These are phyloP conservation scores for Pythium biforme DNA, from an alignment of 352 stramenopile genomes.

Conservation along the genomic window DNA sequence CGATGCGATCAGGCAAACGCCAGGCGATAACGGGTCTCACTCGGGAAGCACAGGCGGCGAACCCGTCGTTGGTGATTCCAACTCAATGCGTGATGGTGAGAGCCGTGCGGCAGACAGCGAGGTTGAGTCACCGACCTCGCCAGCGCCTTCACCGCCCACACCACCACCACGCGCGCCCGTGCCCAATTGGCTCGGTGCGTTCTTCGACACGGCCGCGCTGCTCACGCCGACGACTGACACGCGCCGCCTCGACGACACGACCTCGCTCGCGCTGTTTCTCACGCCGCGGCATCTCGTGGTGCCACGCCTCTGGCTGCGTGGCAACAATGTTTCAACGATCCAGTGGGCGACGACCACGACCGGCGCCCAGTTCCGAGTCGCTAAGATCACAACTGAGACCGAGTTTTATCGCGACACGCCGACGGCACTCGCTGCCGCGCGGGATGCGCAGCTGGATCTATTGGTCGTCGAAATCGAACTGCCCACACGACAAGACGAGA, in stretches of 20 bases:
- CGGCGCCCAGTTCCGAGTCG: not conserved
- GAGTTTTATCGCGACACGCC: conserved; percentile 10
- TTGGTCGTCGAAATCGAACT: conserved; percentile 18
- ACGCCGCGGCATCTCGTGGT: conserved; percentile 22
- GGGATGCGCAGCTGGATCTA: not conserved
- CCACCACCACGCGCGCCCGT: not conserved
- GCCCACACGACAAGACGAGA: not conserved
- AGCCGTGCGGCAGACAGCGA: not conserved
- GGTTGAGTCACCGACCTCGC: not conserved
- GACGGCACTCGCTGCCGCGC: not conserved
- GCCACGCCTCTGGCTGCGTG: conserved; percentile 12
- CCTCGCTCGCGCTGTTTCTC: conserved; percentile 19
- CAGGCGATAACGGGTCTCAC: not conserved
- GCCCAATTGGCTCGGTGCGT: conserved; percentile 1
- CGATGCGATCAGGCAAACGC: no score
- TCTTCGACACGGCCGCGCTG: not conserved
- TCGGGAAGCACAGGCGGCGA: not conserved
- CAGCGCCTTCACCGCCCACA: not conserved
- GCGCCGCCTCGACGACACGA: not conserved
- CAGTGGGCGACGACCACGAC: conserved; percentile 11
- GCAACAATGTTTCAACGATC: conserved; percentile 2
- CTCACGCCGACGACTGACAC: conserved; percentile 14
- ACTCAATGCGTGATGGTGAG: not conserved
- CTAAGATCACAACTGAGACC: conserved; percentile 5
- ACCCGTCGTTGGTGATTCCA: not conserved